Evolutionary conservation across 1,139 yeast species (phyloP), one percentile per base, ranked within the genome.

Genomic region (Geotrichum reessii): DNA sequence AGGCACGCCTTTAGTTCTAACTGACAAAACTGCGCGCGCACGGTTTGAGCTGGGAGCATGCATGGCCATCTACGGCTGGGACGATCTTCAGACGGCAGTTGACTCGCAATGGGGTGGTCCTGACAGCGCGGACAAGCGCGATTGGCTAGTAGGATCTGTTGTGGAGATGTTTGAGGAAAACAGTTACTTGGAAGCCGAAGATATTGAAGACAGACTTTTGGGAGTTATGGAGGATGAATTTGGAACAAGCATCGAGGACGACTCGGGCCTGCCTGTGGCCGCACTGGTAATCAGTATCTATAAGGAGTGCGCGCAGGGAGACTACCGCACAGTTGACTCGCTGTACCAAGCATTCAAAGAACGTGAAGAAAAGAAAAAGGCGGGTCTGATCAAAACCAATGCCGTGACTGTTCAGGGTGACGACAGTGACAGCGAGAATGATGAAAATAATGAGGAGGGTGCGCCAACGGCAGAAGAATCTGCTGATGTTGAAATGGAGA

Each of bases 41-140:
- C 84, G 87, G 64, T 91, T 93, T 67, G 98, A 92, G 73, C 79
- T 93, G n/a, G 98, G 97, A 9, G 93, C 89, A 0, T 86, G 97
- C 53, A 87, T 92, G 95, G 85, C 88, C 46, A 74, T 93, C 17
- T 83, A 91, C 72, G 80, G 81, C 63, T 93, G 99, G 99, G 95
- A 90, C 62, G 93, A 88, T 51, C 77, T 93, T 59, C 80, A 82
- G 56, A 86, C 89, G 0, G 99, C 99, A 0, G 99, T 95, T n/a
- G 95, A 84, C n/a, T 89, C 88, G 70, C 78, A 80, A 47, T 93
- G 99, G 99, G 99, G 99, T 61, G 99, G 99, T 1, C 83, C 96
- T 17, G 88, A 88, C 52, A 86, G 96, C 12, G 82, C 80, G 0
- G 98, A 89, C 53, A 93, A 93, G 73, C 81, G 99, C 68, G 99